These are phyloP conservation scores for Pestalotiopsis sp. DNA, from an alignment of 2,329 filamentous ascomycete species.

Conservation along the genomic window DNA sequence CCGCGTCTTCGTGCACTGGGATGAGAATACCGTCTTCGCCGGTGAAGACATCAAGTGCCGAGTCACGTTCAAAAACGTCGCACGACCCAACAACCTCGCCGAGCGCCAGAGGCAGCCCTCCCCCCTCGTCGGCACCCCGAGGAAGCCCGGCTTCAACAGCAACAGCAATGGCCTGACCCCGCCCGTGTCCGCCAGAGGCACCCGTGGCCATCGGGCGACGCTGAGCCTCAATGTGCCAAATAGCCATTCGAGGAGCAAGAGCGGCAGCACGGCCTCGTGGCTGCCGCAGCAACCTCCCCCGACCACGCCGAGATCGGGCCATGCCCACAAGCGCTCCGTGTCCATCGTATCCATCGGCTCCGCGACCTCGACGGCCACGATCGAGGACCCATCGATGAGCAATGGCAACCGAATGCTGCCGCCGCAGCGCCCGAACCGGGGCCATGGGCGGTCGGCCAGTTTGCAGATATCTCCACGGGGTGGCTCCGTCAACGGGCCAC, in stretches of 20 bases:
- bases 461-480: constrained; percentile 69
- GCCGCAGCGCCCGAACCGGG: constrained; percentile 56
- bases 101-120: constrained; percentile 42
- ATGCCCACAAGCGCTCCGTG: constrained; percentile 73
- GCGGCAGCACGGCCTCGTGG: constrained; percentile 52
- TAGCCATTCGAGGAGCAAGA: constrained; percentile 41
- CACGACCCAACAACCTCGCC: constrained; percentile 41
- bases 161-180: constrained; percentile 47
- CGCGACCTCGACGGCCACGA: constrained; percentile 49
- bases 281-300: constrained; percentile 28
- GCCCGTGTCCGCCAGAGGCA: constrained; percentile 45
- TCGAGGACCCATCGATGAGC: constrained; percentile 45
- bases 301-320: constrained; percentile 37
- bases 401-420: constrained; percentile 41
- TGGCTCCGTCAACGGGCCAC: constrained; percentile 45
- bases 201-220: constrained; percentile 68
- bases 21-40: constrained; percentile 91
- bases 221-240: constrained; percentile 64
- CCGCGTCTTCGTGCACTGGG: constrained; percentile 93
- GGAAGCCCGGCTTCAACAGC: constrained; percentile 42
- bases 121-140: constrained; percentile 40
- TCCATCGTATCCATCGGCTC: constrained; percentile 81
- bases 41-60: constrained; percentile 95
- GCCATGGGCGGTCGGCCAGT: constrained; percentile 80
- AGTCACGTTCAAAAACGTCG: constrained; percentile 93